Evolutionary conservation across 495 filamentous ascomycete genomes (phyloP), one percentile per base, ranked within the genome.

Genomic region (Haplographium delicatum): DNA sequence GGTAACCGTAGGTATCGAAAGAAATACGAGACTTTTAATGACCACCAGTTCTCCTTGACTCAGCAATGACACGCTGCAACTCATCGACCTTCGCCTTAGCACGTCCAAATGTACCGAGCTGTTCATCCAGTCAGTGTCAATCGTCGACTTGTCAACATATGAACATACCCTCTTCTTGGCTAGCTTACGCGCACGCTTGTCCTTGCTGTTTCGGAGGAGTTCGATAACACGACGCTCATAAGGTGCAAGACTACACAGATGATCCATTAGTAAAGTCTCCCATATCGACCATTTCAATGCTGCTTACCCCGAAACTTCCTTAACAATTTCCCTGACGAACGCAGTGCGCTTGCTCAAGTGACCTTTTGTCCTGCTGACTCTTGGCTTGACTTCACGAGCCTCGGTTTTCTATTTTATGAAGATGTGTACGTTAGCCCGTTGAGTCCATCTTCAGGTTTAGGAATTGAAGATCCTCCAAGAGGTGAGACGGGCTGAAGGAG

Each of bases 71-170:
- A 63, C 86, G 82, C 75, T 88, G 85, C 75, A 98, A 87, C 77
- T 96, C 90, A 69, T 98, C 93, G 57, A 96, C 93, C 89, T 97
- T 97, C 66, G 80, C 80, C 91, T 98, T 98, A 60, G 91, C 93
- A 66, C 93, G 90, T 63, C 83, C 83, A 74, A 95, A 97, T 62
- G 93, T 96, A 64, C 93, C 93, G 77, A 98, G 91, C 81, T 88
- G 44, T 53, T 23, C 11, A 24, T 7, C 6, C 24, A 8, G 15
- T 59, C 22, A 57, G 42, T 20, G 11, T 44, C 16, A 16, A 43
- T 15, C 24, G 28, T 15, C 1, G n/a, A 26, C 2, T 5, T 47
- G 5, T 10, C 19, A 35, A 43, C 20, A 33, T 13, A 19, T 38
- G 13, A 47, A 81, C 77, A 56, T 80, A 88, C 88, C 74, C 93